Evolutionary conservation across 169 alveolate species (phyloP).

Genomic region (Plasmodium berghei): DNA sequence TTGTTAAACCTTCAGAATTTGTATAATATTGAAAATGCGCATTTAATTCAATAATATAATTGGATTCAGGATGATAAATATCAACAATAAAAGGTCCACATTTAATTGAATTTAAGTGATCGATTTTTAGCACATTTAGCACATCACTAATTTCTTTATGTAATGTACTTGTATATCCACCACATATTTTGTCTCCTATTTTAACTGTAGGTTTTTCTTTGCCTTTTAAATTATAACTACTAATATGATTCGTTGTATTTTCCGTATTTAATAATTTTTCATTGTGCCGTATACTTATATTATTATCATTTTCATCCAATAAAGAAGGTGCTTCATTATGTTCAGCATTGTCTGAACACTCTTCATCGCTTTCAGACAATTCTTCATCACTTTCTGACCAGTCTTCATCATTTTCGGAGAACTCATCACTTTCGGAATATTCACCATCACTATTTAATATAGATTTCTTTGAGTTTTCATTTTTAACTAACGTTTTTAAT

Average conservation of each 20-base stretch:
- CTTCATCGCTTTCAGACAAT: not conserved
- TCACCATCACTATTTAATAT: not conserved
- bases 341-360: not conserved
- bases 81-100: conserved; percentile 75
- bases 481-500: not conserved
- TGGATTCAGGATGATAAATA: conserved; percentile 56
- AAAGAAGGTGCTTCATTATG: not conserved
- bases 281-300: not conserved
- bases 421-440: not conserved
- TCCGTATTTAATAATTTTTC: not conserved
- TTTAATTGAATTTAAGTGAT: conserved; percentile 48
- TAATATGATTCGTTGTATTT: not conserved
- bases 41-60: conserved; percentile 64
- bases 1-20: conserved; percentile 48
- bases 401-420: not conserved
- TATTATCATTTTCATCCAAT: conserved; percentile 3
- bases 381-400: not conserved
- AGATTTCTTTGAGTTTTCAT: not conserved
- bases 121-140: conserved; percentile 29
- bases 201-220: not conserved
- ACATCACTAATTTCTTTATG: conserved; percentile 68
- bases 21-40: conserved; percentile 67
- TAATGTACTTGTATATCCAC: conserved; percentile 60
- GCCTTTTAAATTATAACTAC: not conserved
- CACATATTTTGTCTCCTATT: conserved; percentile 66